Evolutionary conservation across 306 rosid species (phyloP).

Genomic region (Mimosa pudica): DNA sequence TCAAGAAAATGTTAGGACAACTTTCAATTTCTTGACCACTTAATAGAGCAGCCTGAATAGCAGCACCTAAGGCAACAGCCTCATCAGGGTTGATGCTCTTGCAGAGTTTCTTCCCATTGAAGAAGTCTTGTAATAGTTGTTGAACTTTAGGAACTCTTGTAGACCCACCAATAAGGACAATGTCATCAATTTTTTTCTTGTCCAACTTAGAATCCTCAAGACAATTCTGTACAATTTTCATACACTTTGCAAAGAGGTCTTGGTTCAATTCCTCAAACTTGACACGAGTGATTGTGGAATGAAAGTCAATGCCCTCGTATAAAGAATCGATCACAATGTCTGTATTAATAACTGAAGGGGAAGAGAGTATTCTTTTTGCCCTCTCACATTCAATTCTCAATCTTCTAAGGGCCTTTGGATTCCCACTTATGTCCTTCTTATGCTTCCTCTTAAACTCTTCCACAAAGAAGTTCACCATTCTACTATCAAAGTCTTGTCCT

Average conservation of each 20-base stretch:
- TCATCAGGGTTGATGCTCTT: constrained; percentile 1
- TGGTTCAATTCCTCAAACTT: background rate
- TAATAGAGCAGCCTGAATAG: background rate
- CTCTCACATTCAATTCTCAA: background rate
- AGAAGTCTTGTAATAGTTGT: background rate
- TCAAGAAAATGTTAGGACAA: background rate
- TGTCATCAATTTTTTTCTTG: background rate
- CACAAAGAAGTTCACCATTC: constrained; percentile 19
- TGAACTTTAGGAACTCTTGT: background rate
- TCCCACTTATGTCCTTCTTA: constrained; percentile 7
- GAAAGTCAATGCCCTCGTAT: background rate
- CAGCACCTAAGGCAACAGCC: background rate
- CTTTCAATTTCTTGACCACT: background rate
- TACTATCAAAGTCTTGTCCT: background rate
- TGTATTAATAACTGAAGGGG: background rate
- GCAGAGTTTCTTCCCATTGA: background rate
- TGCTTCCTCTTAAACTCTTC: constrained; percentile 12
- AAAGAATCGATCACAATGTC: background rate
- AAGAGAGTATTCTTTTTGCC: background rate
- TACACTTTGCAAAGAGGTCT: background rate
- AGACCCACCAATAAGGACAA: background rate
- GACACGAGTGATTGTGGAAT: background rate
- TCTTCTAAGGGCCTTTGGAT: constrained; percentile 18
- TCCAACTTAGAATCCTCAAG: background rate
- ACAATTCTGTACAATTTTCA: background rate